Percentiles rank a stretch among this genome's conserved stretches.
phyloP scores from a whole-genome alignment of 1,284 basidiomycete genomes.

The Apiotrichum porosum region DNA sequence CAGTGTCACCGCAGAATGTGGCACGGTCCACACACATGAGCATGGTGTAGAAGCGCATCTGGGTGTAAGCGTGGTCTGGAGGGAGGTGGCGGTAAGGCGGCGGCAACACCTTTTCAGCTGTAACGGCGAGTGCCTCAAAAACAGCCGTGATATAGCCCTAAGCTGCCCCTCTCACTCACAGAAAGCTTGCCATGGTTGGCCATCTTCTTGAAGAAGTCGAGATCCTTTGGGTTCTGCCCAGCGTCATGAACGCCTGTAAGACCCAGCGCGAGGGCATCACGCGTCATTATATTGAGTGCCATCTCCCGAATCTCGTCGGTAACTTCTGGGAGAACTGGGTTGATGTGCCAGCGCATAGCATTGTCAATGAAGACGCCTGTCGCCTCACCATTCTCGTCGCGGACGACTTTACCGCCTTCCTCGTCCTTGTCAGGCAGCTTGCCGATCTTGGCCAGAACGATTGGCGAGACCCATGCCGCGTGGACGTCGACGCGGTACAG shows the following conservation, averaged over 20 bases:
- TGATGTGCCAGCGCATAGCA: conserved; percentile 39
- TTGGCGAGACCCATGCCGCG: conserved; percentile 71
- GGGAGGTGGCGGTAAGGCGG: too few species aligned
- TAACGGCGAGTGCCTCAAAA: too few species aligned
- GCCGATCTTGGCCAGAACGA: conserved; percentile 60
- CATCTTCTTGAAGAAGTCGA: conserved; percentile 66
- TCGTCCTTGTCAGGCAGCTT: conserved; percentile 56
- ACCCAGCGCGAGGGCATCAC: conserved; percentile 66
- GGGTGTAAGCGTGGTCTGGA: background rate
- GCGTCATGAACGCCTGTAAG: conserved; percentile 83
- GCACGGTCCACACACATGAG: conserved; percentile 53
- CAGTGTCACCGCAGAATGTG: conserved; percentile 61
- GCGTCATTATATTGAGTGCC: conserved; percentile 61
- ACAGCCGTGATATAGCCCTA: too few species aligned
- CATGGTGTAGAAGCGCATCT: conserved; percentile 77
- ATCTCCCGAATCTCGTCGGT: conserved; percentile 57
- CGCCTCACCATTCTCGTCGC: conserved; percentile 60
- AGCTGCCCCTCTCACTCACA: conserved; percentile 49
- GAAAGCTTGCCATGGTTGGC: conserved; percentile 61
- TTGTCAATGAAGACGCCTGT: conserved; percentile 58
- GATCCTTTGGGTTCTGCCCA: conserved; percentile 53
- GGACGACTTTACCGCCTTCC: conserved; percentile 70
- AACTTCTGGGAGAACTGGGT: conserved; percentile 57
- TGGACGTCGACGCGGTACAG: conserved; percentile 74
- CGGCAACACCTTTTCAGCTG: too few species aligned